Evolutionary conservation across 108 stramenopile genomes (phyloP).

Genomic region (Schizochytrium sp.): DNA sequence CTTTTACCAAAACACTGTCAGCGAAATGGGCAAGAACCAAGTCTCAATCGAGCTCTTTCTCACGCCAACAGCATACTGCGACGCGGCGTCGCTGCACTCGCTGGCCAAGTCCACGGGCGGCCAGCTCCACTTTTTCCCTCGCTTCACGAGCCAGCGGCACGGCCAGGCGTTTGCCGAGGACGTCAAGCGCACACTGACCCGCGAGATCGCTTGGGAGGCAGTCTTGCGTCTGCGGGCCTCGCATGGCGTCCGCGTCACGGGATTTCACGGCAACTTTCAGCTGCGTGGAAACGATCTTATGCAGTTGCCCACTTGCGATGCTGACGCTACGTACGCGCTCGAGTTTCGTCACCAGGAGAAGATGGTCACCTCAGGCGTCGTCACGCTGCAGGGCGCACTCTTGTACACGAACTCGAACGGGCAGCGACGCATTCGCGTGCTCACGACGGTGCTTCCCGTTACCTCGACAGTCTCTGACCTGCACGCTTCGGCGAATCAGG

Average conservation of each 20-base stretch:
- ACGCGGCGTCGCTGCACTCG: constrained; percentile 73
- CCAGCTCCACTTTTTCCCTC: constrained; percentile 75
- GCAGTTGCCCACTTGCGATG: constrained; percentile 84
- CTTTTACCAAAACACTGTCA: constrained; percentile 87
- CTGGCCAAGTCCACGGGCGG: constrained; percentile 80
- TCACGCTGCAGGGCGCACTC: constrained; percentile 86
- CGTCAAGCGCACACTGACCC: constrained; percentile 63
- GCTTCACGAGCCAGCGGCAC: constrained; percentile 64
- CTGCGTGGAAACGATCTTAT: constrained; percentile 91
- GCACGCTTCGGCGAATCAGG: constrained; percentile 65
- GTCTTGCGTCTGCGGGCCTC: constrained; percentile 94
- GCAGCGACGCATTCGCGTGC: constrained; percentile 90
- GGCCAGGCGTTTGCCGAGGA: constrained; percentile 71
- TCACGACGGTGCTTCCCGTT: constrained; percentile 83
- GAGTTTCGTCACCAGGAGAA: constrained; percentile 86
- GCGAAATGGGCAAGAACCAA: constrained; percentile 88
- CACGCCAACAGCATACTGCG: constrained; percentile 69
- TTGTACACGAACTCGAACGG: constrained; percentile 89
- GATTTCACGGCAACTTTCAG: constrained; percentile 93
- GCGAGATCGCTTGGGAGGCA: constrained; percentile 83
- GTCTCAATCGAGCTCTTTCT: constrained; percentile 91
- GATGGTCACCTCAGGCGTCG: constrained; percentile 60
- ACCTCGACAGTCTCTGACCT: constrained; percentile 63
- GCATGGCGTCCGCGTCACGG: constrained; percentile 79
- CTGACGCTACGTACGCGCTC: constrained; percentile 83